Percentiles rank a stretch among this genome's conserved stretches.
phyloP scores from a whole-genome alignment of 805 yeast genomes.

The Schwanniomyces vanrijiae region DNA sequence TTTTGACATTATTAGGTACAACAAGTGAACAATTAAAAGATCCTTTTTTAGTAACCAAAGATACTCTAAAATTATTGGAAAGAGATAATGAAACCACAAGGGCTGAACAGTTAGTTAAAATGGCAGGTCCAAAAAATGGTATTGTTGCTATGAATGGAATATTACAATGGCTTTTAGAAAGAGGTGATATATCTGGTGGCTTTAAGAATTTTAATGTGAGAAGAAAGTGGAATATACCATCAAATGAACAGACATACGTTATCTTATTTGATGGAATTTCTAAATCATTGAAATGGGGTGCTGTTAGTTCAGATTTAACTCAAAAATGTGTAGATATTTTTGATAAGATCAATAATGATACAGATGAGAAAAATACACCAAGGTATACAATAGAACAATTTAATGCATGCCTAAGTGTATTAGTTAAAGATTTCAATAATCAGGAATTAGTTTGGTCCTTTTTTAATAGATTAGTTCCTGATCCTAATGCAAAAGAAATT shows the following conservation, averaged over 20 bases:
- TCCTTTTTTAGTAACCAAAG: constrained; percentile 53
- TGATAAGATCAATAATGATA: constrained; percentile 10
- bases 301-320: constrained; percentile 17
- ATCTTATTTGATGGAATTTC: constrained; percentile 37
- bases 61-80: constrained; percentile 51
- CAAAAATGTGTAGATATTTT: constrained; percentile 22
- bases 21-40: constrained; percentile 58
- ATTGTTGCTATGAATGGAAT: constrained; percentile 65
- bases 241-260: constrained; percentile 45
- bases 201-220: constrained; percentile 52
- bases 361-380: not conserved
- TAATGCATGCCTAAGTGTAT: constrained; percentile 35
- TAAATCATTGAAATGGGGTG: constrained; percentile 33
- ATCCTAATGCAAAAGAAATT: constrained; percentile 11
- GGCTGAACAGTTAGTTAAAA: constrained; percentile 50
- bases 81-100: constrained; percentile 48
- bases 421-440: constrained; percentile 32
- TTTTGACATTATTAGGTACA: constrained; percentile 58
- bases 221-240: constrained; percentile 60
- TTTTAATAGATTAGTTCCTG: constrained; percentile 27
- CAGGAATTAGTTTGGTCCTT: constrained; percentile 39
- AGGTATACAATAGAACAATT: constrained; percentile 27
- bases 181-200: constrained; percentile 47
- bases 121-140: constrained; percentile 49
- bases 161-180: constrained; percentile 46